Evolutionary conservation across 495 filamentous ascomycete species (phyloP), one percentile per base, ranked within the genome.

Genomic region (Peziza echinospora): DNA sequence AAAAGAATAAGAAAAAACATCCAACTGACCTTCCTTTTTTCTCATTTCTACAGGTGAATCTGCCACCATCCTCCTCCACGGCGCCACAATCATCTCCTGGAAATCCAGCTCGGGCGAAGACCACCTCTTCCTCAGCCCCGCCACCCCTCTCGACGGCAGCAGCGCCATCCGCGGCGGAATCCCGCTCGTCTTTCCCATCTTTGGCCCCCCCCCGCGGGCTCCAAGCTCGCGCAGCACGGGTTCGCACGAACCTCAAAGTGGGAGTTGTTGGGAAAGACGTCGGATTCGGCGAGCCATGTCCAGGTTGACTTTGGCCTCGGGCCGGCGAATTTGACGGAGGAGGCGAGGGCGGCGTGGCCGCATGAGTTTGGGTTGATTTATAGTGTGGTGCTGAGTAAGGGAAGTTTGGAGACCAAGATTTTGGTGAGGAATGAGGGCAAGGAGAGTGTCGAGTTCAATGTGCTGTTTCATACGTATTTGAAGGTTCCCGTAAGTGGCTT

Each of bases 241-340:
- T 93, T 99, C 63, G 91, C 91, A 21, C 83, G 91, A 45, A 86
- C 73, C 51, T 81, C 78, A 41, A 69, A 64, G 41, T 77, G 73
- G 73, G 71, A 76, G 50, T 73, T 73, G 45, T 62, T 77, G 26
- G 73, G 73, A 49, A 75, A 75, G 55, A 71, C 68, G 0, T 47
- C 43, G 21, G 56, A 53, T 16, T 41, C 28, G 44, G 76, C 81
- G 49, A 64, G 72, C 46, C 71, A 71, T 10, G 76, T 94, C 45
- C 93, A 89, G 68, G 72, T 96, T 39, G 91, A 99, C 62, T 96
- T 99, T 56, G 89, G 91, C 19, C 77, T 99, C 30, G 79, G 75
- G 23, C 70, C 75, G 39, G 64, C 67, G 21, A 78, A 77, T 62
- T 60, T 96, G 44, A 70, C 68, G 53, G 73, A 75, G 2, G 68